Percentiles rank a stretch among this genome's conserved stretches.
Conservation (phyloP, 1,284 basidiomycete genomes). For the Porodaedalea pini region DNA sequence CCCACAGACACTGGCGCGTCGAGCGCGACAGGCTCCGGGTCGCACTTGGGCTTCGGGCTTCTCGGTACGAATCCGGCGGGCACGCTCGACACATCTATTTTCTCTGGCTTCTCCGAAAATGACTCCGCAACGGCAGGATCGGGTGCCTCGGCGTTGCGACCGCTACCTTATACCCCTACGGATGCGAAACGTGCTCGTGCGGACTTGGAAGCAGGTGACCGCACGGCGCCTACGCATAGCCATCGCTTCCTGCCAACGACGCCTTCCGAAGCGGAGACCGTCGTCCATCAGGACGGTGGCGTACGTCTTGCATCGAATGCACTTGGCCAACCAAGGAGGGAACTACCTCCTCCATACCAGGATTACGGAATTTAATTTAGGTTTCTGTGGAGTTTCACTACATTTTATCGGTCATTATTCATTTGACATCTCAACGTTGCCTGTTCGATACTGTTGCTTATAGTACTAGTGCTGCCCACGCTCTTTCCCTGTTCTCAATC, state of each 20-base stretch:
- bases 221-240: not conserved
- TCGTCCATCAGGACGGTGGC: conserved; percentile 16
- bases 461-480: not conserved
- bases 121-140: not conserved
- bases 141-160: conserved; percentile 5
- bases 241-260: not conserved
- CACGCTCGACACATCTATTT: not conserved
- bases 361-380: conserved; percentile 8
- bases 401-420: not conserved
- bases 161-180: conserved; percentile 6
- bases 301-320: conserved; percentile 13
- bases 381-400: not conserved
- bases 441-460: not conserved
- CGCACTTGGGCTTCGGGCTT: not conserved
- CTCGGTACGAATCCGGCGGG: not conserved
- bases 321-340: not conserved
- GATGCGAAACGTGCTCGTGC: not conserved
- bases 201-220: not conserved
- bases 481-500: not conserved
- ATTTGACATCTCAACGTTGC: not conserved
- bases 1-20: conserved; percentile 1
- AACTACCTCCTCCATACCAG: conserved; percentile 17
- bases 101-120: not conserved
- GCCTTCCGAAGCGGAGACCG: not conserved
- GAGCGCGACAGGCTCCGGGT: not conserved